A percentile compares a stretch with the other conserved stretches of the same genome.
These are phyloP conservation scores for Aspergillus viridinutans DNA, from an alignment of 2,329 filamentous ascomycete genomes.

Conservation along the genomic window DNA sequence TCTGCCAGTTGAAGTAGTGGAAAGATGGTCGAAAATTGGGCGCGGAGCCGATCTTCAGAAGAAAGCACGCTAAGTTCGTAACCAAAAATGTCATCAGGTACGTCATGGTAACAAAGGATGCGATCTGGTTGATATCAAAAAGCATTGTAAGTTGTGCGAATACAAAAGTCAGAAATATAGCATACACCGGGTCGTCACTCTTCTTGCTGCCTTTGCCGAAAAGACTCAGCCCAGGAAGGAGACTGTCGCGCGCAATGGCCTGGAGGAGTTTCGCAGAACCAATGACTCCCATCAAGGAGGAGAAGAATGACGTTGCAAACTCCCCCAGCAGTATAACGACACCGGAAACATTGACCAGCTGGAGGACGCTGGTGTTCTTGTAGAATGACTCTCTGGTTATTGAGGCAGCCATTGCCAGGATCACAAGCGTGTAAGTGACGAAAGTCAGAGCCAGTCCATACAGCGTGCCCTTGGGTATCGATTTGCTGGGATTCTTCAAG, in stretches of 20 bases:
- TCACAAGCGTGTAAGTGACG: constrained; percentile 68
- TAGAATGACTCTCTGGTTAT: constrained; percentile 71
- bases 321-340: constrained; percentile 74
- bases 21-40: constrained; percentile 87
- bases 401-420: constrained; percentile 72
- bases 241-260: constrained; percentile 71
- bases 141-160: constrained; percentile 77
- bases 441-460: constrained; percentile 75
- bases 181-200: constrained; percentile 69
- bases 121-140: constrained; percentile 81
- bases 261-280: constrained; percentile 81
- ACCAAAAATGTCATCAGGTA: constrained; percentile 91
- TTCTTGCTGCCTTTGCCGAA: constrained; percentile 71
- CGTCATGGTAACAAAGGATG: constrained; percentile 84
- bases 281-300: constrained; percentile 80
- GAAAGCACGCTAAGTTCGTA: constrained; percentile 81
- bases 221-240: constrained; percentile 69
- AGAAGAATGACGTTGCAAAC: constrained; percentile 78
- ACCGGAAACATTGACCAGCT: constrained; percentile 70
- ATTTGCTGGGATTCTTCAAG: constrained; percentile 73
- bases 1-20: constrained; percentile 84
- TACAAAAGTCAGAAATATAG: constrained; percentile 70
- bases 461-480: constrained; percentile 79
- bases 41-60: constrained; percentile 80
- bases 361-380: constrained; percentile 72